These are phyloP conservation scores for Diospyros kaki DNA, from an alignment of 148 eudicot species.

Conservation along the genomic window DNA sequence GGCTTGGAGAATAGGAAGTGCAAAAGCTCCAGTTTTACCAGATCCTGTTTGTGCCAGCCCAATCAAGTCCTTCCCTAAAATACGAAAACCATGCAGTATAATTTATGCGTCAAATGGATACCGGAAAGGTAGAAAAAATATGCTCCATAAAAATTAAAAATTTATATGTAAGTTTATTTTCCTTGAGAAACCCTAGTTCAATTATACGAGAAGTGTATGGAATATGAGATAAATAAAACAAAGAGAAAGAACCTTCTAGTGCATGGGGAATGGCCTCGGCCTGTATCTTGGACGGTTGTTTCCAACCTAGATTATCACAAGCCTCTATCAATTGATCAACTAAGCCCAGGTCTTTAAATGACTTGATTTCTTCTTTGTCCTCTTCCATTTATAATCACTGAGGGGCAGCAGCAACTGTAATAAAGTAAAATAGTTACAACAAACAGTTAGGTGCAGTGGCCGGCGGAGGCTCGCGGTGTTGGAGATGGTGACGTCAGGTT, in stretches of 20 bases:
- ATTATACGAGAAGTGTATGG: neutral
- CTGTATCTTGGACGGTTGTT: conserved; percentile 68
- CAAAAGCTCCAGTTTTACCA: conserved; percentile 97
- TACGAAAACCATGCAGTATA: neutral
- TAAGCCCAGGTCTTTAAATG: conserved; percentile 70
- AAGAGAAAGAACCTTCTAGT: conserved; percentile 39
- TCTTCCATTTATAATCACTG: conserved; percentile 30
- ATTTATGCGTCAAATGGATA: neutral
- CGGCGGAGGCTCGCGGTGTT: too few species aligned
- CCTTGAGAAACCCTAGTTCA: too few species aligned
- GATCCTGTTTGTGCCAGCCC: conserved; percentile 98
- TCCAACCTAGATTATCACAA: conserved; percentile 63
- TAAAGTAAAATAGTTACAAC: too few species aligned
- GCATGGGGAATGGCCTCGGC: conserved; percentile 77
- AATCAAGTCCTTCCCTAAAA: conserved; percentile 73
- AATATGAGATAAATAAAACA: neutral
- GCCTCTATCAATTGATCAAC: conserved; percentile 66
- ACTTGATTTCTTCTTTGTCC: conserved; percentile 33
- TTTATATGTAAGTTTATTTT: too few species aligned
- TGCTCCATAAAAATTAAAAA: too few species aligned
- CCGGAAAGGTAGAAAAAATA: neutral
- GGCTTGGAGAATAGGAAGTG: conserved; percentile 76
- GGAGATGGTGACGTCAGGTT: too few species aligned
- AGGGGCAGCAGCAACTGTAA: neutral
- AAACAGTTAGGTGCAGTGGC: too few species aligned